A percentile compares a stretch with the other conserved stretches of the same genome.
Evolutionary conservation across 1,284 basidiomycete species (phyloP).

Genomic region (Melampsora abietis-canadensis): DNA sequence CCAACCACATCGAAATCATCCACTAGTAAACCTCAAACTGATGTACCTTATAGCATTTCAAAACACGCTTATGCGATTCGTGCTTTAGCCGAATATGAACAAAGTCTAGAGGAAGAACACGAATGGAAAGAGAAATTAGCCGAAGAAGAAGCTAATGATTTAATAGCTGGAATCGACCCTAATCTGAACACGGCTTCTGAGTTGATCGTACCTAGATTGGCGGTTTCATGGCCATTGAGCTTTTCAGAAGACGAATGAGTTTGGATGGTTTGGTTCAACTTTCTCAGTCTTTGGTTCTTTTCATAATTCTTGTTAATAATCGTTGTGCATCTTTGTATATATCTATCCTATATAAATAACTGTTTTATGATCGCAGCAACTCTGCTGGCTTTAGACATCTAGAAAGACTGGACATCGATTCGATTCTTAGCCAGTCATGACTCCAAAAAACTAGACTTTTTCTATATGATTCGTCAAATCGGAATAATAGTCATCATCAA

Average conservation of each 20-base stretch:
- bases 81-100: constrained; percentile 37
- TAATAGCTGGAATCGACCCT: background rate
- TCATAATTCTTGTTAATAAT: background rate
- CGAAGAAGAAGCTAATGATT: constrained; percentile 23
- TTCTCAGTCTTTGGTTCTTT: constrained; percentile 3
- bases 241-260: constrained; percentile 39
- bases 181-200: background rate
- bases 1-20: background rate
- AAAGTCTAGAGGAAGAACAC: constrained; percentile 33
- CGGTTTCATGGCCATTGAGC: constrained; percentile 37
- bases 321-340: too few species aligned
- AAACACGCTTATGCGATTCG: constrained; percentile 34
- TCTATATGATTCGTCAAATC: too few species aligned
- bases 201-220: constrained; percentile 25
- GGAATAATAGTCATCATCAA: too few species aligned
- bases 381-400: too few species aligned
- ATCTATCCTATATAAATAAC: too few species aligned
- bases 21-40: background rate
- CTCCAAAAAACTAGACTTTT: too few species aligned
- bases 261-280: background rate
- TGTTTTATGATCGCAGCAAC: too few species aligned
- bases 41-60: background rate
- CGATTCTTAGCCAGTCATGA: too few species aligned
- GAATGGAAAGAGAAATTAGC: constrained; percentile 40
- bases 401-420: too few species aligned